Percentiles rank a stretch among this genome's conserved stretches.
These are phyloP conservation scores for Talaromyces sp. DNA, from an alignment of 2,329 filamentous ascomycete species.

Conservation along the genomic window DNA sequence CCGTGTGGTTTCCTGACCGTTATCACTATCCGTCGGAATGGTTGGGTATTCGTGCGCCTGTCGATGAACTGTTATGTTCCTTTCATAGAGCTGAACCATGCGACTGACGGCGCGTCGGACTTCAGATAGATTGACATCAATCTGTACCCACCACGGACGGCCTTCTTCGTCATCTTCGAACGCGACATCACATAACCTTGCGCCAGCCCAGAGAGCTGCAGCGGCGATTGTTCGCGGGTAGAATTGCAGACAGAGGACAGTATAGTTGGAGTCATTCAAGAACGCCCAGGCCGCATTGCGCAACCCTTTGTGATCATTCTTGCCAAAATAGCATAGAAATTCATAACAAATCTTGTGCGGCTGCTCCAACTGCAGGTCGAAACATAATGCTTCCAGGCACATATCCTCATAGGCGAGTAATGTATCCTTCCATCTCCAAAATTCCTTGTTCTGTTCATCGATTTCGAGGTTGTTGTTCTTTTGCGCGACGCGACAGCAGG, in stretches of 20 bases:
- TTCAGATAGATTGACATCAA: slow-evolving; percentile 67
- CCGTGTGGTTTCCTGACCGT: slow-evolving; percentile 37
- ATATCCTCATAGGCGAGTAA: slow-evolving; percentile 90
- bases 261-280: slow-evolving; percentile 84
- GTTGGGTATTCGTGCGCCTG: slow-evolving; percentile 44
- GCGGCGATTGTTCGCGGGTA: slow-evolving; percentile 77
- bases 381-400: slow-evolving; percentile 86
- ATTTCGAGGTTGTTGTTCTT: slow-evolving; percentile 87
- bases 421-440: slow-evolving; percentile 95
- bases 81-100: slow-evolving; percentile 59
- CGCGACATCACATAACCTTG: slow-evolving; percentile 67
- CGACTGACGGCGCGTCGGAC: slow-evolving; percentile 71
- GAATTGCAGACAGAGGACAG: slow-evolving; percentile 76
- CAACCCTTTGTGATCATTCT: slow-evolving; percentile 75
- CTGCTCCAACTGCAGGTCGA: slow-evolving; percentile 86
- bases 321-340: slow-evolving; percentile 67
- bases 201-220: slow-evolving; percentile 80
- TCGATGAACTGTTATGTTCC: slow-evolving; percentile 38
- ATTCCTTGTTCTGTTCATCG: slow-evolving; percentile 96
- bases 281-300: slow-evolving; percentile 91
- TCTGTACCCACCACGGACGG: slow-evolving; percentile 79
- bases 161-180: slow-evolving; percentile 71
- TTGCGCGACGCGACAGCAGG: slow-evolving; percentile 89
- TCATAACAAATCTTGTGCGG: slow-evolving; percentile 83
- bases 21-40: slow-evolving; percentile 31